Evolutionary conservation across 2,329 filamentous ascomycete genomes (phyloP), one percentile per base, ranked within the genome.

Genomic region (Aspergillus oerlinghausenensis): DNA sequence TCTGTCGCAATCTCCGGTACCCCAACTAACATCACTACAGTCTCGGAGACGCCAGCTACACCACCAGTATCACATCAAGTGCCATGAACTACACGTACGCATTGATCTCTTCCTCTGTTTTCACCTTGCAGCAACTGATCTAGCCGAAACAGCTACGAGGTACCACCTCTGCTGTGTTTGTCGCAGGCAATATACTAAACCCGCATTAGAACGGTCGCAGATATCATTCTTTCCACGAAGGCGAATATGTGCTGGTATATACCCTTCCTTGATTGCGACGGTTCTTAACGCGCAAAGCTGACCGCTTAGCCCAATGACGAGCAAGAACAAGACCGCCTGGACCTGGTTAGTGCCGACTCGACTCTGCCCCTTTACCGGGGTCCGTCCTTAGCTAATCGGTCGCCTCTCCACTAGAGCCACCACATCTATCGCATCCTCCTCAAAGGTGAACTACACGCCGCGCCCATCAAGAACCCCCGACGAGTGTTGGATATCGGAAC

Each of bases 401-500:
- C 3, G 21, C 14, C 11, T 56, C 52, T 10, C 38, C 17, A 50
- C 43, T 55, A 70, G 67, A 69, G 65, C 49, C 70, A 73, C 50
- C 70, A 72, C 51, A 68, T 73, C 49, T 72, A 72, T 45, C 60
- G 64, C 42, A 66, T 73, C 67, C 60, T 72, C 3, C 64, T 73
- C 17, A 66, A 65, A 32, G 68, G 70, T 38, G 65, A 65, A 55
- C 54, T 73, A 19, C 49, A 62, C 17, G 58, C 58, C 14, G 66
- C 69, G 1, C 69, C 70, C 1, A 47, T 73, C 21, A 62, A 62
- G 43, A 61, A 59, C 4, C 61, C 69, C 5, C 55, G 61, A 8
- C 64, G 69, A 25, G 69, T 73, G 4, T 51, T 74, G 21, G 71
- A 74, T 55, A 61, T 74, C 23, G 71, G 71, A 1, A 74, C 71